A percentile compares a stretch with the other conserved stretches of the same genome.
phyloP scores from a whole-genome alignment of 208 protist genomes.

The Trypanosoma congolense region DNA sequence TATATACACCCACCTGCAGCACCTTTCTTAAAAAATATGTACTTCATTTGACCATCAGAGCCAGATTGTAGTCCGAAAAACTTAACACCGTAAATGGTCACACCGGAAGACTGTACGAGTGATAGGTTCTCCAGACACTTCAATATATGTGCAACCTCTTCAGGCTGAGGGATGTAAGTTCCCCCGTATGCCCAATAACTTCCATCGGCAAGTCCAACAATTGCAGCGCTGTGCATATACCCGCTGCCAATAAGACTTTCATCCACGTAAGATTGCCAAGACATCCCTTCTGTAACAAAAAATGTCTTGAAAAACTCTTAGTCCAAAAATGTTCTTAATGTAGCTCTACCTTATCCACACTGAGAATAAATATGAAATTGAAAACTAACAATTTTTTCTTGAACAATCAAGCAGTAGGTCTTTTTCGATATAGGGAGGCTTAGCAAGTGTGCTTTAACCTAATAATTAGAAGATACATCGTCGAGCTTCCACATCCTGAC shows the following conservation, averaged over 20 bases:
- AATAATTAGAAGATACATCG: too few relatives aligned
- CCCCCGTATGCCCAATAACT: constrained; percentile 89
- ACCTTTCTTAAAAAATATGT: constrained; percentile 88
- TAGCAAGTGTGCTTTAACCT: too few relatives aligned
- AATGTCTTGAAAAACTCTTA: too few relatives aligned
- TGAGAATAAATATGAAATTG: background rate
- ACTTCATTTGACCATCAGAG: constrained; percentile 63
- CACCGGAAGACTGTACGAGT: constrained; percentile 59
- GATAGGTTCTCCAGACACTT: constrained; percentile 59
- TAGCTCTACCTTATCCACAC: constrained; percentile 1
- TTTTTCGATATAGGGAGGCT: too few relatives aligned
- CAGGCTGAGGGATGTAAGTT: constrained; percentile 78
- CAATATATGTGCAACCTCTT: constrained; percentile 79
- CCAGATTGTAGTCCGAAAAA: constrained; percentile 82
- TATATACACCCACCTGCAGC: constrained; percentile 80
- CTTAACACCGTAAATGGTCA: constrained; percentile 80
- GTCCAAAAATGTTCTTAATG: constrained; percentile 1
- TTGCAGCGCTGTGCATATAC: constrained; percentile 84
- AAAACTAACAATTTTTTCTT: too few relatives aligned
- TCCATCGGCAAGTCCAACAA: constrained; percentile 72
- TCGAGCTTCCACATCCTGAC: too few relatives aligned
- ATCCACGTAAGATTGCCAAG: constrained; percentile 86
- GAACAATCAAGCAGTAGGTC: too few relatives aligned
- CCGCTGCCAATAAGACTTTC: constrained; percentile 83
- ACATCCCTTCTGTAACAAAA: constrained; percentile 73